phyloP scores from a whole-genome alignment of 1,139 yeast genomes.

The Geotrichum klebahnii region DNA sequence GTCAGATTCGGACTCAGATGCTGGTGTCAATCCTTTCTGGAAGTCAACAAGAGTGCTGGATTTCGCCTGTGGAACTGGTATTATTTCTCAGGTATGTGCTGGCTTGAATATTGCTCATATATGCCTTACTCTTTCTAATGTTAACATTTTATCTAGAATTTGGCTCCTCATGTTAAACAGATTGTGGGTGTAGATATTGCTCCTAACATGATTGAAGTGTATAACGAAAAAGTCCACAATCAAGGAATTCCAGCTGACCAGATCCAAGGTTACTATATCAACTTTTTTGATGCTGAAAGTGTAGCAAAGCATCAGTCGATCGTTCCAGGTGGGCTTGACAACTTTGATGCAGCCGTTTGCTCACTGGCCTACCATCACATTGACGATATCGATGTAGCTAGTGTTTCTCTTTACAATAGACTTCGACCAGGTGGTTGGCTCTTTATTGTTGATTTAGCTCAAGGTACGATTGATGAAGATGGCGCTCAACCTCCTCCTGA shows the following conservation, averaged over 20 bases:
- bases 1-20: too few relatives aligned
- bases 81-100: slow-evolving; percentile 25
- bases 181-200: slow-evolving; percentile 36
- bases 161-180: slow-evolving; percentile 30
- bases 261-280: slow-evolving; percentile 27
- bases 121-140: background rate
- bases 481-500: background rate
- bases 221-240: slow-evolving; percentile 28
- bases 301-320: slow-evolving; percentile 26
- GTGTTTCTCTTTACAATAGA: slow-evolving; percentile 24
- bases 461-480: slow-evolving; percentile 11
- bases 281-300: slow-evolving; percentile 24
- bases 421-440: slow-evolving; percentile 31
- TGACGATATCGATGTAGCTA: slow-evolving; percentile 28
- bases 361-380: slow-evolving; percentile 36
- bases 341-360: slow-evolving; percentile 32
- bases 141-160: slow-evolving; percentile 6
- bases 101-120: background rate
- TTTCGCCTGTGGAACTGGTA: slow-evolving; percentile 37
- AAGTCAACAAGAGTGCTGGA: slow-evolving; percentile 31
- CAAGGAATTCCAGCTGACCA: slow-evolving; percentile 29
- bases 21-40: slow-evolving; percentile 22
- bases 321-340: slow-evolving; percentile 27
- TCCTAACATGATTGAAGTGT: slow-evolving; percentile 31
- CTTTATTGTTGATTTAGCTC: slow-evolving; percentile 29